These are phyloP conservation scores for Vanilla planifolia DNA, from an alignment of 106 monocot genomes.

Conservation along the genomic window DNA sequence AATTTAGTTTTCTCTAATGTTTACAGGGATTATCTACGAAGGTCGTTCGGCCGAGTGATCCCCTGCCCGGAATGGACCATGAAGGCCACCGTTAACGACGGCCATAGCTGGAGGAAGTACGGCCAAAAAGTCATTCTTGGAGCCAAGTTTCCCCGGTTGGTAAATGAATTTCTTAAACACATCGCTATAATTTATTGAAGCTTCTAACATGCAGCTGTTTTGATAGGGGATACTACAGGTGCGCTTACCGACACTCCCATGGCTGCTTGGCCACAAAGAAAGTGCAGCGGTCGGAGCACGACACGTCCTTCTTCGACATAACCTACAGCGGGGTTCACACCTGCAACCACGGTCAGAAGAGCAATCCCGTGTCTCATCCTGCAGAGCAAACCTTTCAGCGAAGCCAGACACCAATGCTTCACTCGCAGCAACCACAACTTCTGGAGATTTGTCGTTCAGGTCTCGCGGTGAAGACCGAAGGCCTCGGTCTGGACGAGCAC, in stretches of 20 bases:
- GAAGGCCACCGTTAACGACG: conserved; percentile 32
- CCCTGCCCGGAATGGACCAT: conserved; percentile 14
- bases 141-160: conserved; percentile 48
- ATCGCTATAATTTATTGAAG: no score
- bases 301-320: conserved; percentile 25
- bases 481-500: neutral
- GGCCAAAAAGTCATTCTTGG: conserved; percentile 59
- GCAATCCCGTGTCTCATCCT: neutral
- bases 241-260: conserved; percentile 22
- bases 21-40: conserved; percentile 27
- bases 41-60: conserved; percentile 16
- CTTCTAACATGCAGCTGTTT: no score
- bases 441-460: neutral
- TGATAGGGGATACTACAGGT: conserved; percentile 35
- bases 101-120: conserved; percentile 64
- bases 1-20: neutral
- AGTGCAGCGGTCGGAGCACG: conserved; percentile 28
- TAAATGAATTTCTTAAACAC: neutral
- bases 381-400: neutral
- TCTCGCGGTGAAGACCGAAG: conserved; percentile 1
- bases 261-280: conserved; percentile 44
- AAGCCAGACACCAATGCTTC: neutral
- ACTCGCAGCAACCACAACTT: neutral
- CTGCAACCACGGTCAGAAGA: conserved; percentile 5
- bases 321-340: conserved; percentile 32